A percentile compares a stretch with the other conserved stretches of the same genome.
Evolutionary conservation across 768 basidiomycete genomes (phyloP).

Genomic region (Tricholoma matsutake): DNA sequence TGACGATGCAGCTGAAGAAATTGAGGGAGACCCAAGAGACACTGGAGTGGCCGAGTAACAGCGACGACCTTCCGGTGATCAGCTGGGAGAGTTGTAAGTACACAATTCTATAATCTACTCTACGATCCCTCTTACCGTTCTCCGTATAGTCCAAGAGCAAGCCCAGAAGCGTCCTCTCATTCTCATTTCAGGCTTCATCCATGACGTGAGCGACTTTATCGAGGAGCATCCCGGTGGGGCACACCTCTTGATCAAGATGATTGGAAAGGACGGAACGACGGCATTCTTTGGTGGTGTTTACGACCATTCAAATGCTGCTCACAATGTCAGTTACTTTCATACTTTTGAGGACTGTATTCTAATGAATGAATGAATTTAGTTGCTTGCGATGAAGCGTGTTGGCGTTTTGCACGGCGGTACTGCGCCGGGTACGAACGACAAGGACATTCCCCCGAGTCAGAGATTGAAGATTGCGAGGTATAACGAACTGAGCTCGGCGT

Average conservation of each 20-base stretch:
- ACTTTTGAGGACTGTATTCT: neutral
- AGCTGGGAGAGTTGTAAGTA: constrained; percentile 82
- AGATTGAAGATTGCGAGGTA: constrained; percentile 67
- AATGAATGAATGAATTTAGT: constrained; percentile 22
- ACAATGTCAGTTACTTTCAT: constrained; percentile 53
- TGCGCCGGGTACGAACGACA: constrained; percentile 57
- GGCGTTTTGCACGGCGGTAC: constrained; percentile 60
- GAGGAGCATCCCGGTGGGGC: constrained; percentile 81
- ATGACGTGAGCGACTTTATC: constrained; percentile 72
- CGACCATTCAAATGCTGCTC: constrained; percentile 79
- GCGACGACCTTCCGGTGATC: constrained; percentile 74
- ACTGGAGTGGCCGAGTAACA: constrained; percentile 77
- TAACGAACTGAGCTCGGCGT: constrained; percentile 53
- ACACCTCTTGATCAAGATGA: constrained; percentile 48
- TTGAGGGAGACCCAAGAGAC: constrained; percentile 74
- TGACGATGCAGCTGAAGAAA: constrained; percentile 92
- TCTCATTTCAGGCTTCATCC: constrained; percentile 86
- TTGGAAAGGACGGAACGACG: constrained; percentile 82
- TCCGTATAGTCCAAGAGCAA: constrained; percentile 68
- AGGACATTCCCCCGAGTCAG: constrained; percentile 69
- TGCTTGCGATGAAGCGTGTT: constrained; percentile 66
- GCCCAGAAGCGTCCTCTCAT: constrained; percentile 75
- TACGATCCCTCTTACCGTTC: constrained; percentile 5
- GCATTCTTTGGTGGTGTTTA: constrained; percentile 86
- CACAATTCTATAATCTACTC: neutral